Evolutionary conservation across 1,284 basidiomycete genomes (phyloP), one percentile per base, ranked within the genome.

Genomic region (Apiotrichum gracile): DNA sequence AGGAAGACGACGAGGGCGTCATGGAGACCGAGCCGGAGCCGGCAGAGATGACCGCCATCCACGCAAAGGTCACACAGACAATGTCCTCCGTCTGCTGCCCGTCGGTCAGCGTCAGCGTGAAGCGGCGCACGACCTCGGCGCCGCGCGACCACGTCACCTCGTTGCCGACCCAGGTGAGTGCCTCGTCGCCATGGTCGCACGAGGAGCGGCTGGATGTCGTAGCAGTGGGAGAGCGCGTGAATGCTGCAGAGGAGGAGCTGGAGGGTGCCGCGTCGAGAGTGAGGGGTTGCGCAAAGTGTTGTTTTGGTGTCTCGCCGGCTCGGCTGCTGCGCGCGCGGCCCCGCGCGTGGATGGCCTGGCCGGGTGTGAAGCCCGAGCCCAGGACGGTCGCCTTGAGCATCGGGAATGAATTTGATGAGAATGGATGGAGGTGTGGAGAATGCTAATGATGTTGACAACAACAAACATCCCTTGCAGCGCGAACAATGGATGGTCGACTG

Each of bases 41-140:
- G n/a, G n/a, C 37, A 21, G 37, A 3, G 37, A 19, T 38, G n/a
- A 21, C 19, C 8, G n/a, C 8, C 27, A 55, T 52, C 44, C 55
- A 54, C 2, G 85, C 88, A 44, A 88, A 81, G 60, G 85, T 85
- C 2, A 86, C 89, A 75, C 80, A 87, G 52, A 85, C 83, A 34
- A 92, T 81, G 2, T 81, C 78, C 66, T 90, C 84, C 7, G 78
- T 80, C 61, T 88, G 85, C 26, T 83, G 78, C 6, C 79, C 74
- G 65, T 88, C 21, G 9, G 9, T 29, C n/a, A 29, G 89, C n/a
- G 9, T 29, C n/a, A 29, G 89, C 47, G 81, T 82, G 84, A 86
- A 92, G 62, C 84, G 83, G 61, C 85, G 83, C 50, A 79, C 77
- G 43, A 91, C 80, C 25, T 88, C 76, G 1, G 84, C 83, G 0